Base-by-base conservation (phyloP, 441 rosid genomes). In the Erodium chrysanthum region DNA sequence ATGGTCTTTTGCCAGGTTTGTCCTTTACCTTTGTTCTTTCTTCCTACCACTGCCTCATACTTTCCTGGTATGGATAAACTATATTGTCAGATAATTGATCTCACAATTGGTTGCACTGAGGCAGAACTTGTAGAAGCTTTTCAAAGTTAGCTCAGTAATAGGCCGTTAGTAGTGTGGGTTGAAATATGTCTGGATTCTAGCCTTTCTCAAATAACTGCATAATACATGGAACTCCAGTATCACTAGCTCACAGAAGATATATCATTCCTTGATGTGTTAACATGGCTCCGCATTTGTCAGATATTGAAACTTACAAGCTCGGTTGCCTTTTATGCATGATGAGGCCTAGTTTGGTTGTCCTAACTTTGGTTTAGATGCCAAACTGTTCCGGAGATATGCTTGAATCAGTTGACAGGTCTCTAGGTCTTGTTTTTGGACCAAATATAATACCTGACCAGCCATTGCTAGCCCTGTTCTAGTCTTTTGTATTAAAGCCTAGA, bases 1-100 rank as follows among this genome's bases (percentile, higher is more conserved):
- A 88, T 87, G 83, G 86, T 90, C 75, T 68, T 79, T 66, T 82
- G 76, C 77, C 96, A 96, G 99, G 99, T 96, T 74, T 79, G 85
- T 79, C 58, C 15, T 59, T 71, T 31, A 14, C 33, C 33, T 52
- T 77, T 48, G 66, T 60, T 31, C 37, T 64, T 5, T 58, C 63
- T 44, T 40, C 35, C 7, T 66, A 11, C 11, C 66, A 27, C 20
- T 25, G 48, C 61, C 23, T 70, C 40, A 42, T 66, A 29, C 2
- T 58, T 9, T 56, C 29, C 5, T 56, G 25, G 18, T 56, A 54
- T 56, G 22, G 22, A 22, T 56, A 56, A 4, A 22, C 29, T 22
- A 56, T 21, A 7, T 56, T 22, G 29, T 21, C 62, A 22, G 9
- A 8, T 27, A 56, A 22, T 22, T 22, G 29, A 10, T 22, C 5